These are phyloP conservation scores for Malus hybrid DNA, from an alignment of 331 rosid species.

Conservation along the genomic window DNA sequence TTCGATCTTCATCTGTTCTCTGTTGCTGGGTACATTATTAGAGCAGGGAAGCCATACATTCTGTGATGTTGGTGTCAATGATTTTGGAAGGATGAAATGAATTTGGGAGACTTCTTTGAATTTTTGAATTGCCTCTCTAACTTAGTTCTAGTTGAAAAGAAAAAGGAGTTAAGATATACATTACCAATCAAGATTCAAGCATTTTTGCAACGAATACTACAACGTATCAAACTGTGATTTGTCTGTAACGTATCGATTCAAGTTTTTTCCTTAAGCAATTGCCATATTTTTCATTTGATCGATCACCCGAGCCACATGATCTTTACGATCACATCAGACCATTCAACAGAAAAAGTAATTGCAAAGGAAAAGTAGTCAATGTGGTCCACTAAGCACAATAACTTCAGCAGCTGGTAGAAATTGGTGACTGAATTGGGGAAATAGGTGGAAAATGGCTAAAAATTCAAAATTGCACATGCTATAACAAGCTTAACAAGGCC, in stretches of 20 bases:
- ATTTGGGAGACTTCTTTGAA: background rate
- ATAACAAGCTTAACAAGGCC: background rate
- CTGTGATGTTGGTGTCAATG: background rate
- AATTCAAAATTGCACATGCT: background rate
- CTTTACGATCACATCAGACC: background rate
- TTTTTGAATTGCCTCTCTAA: background rate
- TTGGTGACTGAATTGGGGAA: background rate
- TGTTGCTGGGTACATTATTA: background rate
- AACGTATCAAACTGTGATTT: background rate
- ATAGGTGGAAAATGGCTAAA: background rate
- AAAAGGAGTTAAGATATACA: background rate
- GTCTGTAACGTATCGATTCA: background rate
- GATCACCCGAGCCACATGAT: no score
- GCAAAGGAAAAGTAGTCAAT: background rate
- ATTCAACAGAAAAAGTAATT: background rate
- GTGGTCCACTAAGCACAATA: background rate
- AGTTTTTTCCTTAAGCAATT: background rate
- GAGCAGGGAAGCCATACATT: background rate
- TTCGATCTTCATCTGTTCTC: background rate
- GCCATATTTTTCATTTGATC: background rate
- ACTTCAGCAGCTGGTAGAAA: background rate
- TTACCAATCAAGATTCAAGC: background rate
- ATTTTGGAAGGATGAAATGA: background rate
- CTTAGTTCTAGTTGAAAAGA: background rate
- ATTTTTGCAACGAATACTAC: no score